Conservation (phyloP, 1,139 yeast species). For the Blastobotrys capitulatus region DNA sequence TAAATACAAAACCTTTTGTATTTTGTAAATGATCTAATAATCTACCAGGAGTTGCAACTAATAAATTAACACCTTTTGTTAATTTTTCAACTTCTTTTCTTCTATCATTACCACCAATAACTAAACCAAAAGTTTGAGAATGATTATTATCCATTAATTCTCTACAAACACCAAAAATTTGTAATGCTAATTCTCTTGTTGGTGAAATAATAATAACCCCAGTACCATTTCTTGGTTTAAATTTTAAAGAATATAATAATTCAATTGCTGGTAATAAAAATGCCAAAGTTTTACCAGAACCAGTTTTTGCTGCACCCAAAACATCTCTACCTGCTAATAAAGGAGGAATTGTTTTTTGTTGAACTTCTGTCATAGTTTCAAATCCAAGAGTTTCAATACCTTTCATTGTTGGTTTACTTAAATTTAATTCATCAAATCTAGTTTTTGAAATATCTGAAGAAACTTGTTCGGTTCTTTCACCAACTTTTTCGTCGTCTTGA, state of each 20-base stretch:
- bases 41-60: constrained; percentile 98
- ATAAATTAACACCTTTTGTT: constrained; percentile 84
- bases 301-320: constrained; percentile 98
- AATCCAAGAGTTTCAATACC: constrained; percentile 77
- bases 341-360: constrained; percentile 92
- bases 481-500: constrained; percentile 21
- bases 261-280: constrained; percentile 94
- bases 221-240: constrained; percentile 89
- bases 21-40: constrained; percentile 93
- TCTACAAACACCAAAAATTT: constrained; percentile 93
- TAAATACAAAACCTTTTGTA: constrained; percentile 88
- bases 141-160: constrained; percentile 87
- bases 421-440: constrained; percentile 51
- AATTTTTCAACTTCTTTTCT: constrained; percentile 95
- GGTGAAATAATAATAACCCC: constrained; percentile 87
- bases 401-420: constrained; percentile 73
- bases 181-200: constrained; percentile 89
- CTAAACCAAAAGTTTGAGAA: constrained; percentile 91
- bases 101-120: constrained; percentile 97
- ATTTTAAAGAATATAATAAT: constrained; percentile 76
- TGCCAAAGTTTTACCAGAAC: constrained; percentile 94
- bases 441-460: constrained; percentile 15
- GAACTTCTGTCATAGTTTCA: constrained; percentile 84
- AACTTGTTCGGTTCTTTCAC: constrained; percentile 17
- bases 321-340: constrained; percentile 90